Conservation (phyloP, 306 rosid species). For the Citrullus amarus region DNA sequence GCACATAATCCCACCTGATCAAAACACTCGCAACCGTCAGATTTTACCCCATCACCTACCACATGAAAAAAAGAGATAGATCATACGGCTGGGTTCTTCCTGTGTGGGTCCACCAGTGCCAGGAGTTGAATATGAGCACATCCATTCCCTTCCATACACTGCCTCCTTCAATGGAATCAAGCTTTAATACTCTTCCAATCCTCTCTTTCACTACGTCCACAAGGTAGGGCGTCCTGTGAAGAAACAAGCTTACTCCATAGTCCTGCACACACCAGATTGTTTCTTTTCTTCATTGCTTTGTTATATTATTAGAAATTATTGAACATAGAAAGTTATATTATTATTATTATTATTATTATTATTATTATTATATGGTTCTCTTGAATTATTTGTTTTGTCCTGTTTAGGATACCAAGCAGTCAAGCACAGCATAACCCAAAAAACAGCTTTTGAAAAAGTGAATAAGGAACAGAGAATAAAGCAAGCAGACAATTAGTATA, state of each 20-base stretch:
- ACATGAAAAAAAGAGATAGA: not conserved
- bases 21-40: constrained; percentile 7
- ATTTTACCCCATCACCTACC: not conserved
- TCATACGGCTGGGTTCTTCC: constrained; percentile 70
- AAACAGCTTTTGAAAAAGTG: constrained; percentile 9
- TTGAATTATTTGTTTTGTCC: not conserved
- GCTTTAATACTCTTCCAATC: constrained; percentile 51
- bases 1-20: constrained; percentile 38
- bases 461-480: not conserved
- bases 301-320: constrained; percentile 55
- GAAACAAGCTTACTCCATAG: constrained; percentile 49
- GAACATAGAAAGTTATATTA: constrained; percentile 39
- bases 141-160: constrained; percentile 73
- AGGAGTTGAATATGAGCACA: constrained; percentile 69
- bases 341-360: not conserved
- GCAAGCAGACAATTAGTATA: not conserved
- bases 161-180: constrained; percentile 54
- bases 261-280: constrained; percentile 41
- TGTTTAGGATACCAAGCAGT: not conserved
- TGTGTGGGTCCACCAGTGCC: constrained; percentile 97
- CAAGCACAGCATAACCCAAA: not conserved
- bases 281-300: not conserved
- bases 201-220: constrained; percentile 57
- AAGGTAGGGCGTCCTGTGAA: constrained; percentile 63
- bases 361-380: not conserved